Evolutionary conservation across 1,284 basidiomycete genomes (phyloP), one percentile per base, ranked within the genome.

Genomic region (Trichosporon asahii): DNA sequence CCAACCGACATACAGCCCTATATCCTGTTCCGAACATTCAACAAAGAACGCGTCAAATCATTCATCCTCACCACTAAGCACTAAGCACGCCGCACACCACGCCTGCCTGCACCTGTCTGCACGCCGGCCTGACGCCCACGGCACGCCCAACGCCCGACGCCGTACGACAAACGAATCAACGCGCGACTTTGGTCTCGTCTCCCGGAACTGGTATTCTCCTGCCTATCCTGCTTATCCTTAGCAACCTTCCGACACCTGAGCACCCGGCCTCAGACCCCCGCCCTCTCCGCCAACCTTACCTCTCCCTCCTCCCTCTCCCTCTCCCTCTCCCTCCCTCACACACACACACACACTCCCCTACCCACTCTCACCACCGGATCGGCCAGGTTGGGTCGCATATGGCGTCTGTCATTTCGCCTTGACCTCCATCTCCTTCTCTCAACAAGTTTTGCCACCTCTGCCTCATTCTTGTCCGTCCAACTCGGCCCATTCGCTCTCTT

Each of bases 331-430:
- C 29, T 61, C 23, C 29, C 60, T 8, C 27, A 33, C 29, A 31
- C 27, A 61, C 27, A 61, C 23, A 18, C 60, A 33, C 33, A n/a
- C 35, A 2, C 65, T 49, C 61, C 49, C 35, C 35, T 37, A 37
- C 35, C 35, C 35, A 37, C 14, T 61, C 49, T 35, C 64, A 60
- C 66, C 31, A 37, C 55, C 18, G 8, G 27, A 25, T 65, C 60
- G 46, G 55, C 70, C 49, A 21, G 2, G 8, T 25, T 64, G 33
- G n/a, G 61, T 64, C 37, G 33, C 61, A 64, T 64, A 64, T 64
- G 33, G 61, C 61, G 33, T 14, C 35, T 37, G 33, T 64, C 37
- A 37, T 61, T 61, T 31, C 57, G 29, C 29, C 57, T 29, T 31
- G 27, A 61, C 18, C 57, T 46, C 46, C 29, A 23, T 33, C 53